phyloP scores from a whole-genome alignment of 352 stramenopile species.

The Paralagenidium karlingii region DNA sequence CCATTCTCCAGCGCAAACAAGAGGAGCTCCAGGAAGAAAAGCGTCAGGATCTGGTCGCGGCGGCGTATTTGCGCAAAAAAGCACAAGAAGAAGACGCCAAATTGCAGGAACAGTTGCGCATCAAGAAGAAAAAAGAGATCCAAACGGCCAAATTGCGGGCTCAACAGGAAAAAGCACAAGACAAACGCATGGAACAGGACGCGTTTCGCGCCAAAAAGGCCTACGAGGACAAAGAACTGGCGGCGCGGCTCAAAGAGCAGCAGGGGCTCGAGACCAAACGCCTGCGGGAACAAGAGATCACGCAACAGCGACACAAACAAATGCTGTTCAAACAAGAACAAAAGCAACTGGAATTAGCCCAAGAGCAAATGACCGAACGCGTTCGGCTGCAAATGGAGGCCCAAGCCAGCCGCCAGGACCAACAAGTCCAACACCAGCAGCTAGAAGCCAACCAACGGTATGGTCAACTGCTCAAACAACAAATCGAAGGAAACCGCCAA shows the following conservation, averaged over 20 bases:
- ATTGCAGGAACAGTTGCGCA: constrained; percentile 35
- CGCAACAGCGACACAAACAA: constrained; percentile 40
- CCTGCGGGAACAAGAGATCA: constrained; percentile 29
- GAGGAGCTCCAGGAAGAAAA: constrained; percentile 27
- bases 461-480: constrained; percentile 10
- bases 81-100: constrained; percentile 53
- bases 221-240: constrained; percentile 51
- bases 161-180: constrained; percentile 71
- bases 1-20: constrained; percentile 56
- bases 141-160: constrained; percentile 58
- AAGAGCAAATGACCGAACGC: constrained; percentile 28
- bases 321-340: constrained; percentile 34
- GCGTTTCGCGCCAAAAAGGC: constrained; percentile 65
- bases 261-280: constrained; percentile 27
- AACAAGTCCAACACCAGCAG: not conserved
- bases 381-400: constrained; percentile 24
- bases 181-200: constrained; percentile 52
- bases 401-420: constrained; percentile 16
- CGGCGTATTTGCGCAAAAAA: constrained; percentile 62
- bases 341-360: constrained; percentile 17
- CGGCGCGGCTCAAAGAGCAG: constrained; percentile 31
- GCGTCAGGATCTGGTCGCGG: constrained; percentile 45
- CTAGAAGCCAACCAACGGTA: constrained; percentile 3
- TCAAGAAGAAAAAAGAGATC: constrained; percentile 60
- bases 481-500: constrained; percentile 48